A percentile compares a stretch with the other conserved stretches of the same genome.
Conservation (phyloP, 139 green algal genomes). For the Micromonas pusilla region DNA sequence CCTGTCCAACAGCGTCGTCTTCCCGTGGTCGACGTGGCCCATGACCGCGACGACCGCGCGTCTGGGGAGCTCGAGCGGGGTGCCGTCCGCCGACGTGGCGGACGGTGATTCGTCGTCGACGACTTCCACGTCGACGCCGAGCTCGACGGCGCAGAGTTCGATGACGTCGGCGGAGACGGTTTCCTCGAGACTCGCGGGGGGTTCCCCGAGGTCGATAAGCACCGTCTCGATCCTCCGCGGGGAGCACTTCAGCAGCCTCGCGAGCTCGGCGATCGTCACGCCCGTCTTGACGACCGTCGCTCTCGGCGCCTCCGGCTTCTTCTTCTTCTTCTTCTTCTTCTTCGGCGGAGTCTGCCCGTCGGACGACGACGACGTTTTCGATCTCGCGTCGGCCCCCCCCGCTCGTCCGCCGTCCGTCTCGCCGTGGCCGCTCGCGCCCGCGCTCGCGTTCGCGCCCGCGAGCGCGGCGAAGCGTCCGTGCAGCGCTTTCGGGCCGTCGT, state of each 20-base stretch:
- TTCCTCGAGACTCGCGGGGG: background rate
- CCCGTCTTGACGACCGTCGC: background rate
- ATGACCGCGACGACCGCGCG: slow-evolving; percentile 13
- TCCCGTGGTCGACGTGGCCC: slow-evolving; percentile 90
- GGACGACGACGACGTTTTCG: background rate
- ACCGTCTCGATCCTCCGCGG: background rate
- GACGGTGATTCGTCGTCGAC: background rate
- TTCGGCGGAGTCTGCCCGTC: no score
- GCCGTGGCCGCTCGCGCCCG: no score
- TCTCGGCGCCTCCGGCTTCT: background rate
- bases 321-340: background rate
- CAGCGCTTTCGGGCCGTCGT: background rate
- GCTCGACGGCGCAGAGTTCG: slow-evolving; percentile 18
- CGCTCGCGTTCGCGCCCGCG: no score
- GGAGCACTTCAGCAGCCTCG: background rate
- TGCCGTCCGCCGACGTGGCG: background rate
- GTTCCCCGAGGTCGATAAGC: slow-evolving; percentile 8
- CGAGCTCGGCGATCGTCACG: slow-evolving; percentile 12
- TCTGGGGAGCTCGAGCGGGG: background rate
- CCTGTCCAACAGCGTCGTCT: slow-evolving; percentile 84
- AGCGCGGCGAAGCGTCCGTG: background rate
- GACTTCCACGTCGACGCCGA: slow-evolving; percentile 5
- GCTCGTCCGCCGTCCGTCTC: background rate
- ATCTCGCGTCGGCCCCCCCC: background rate
- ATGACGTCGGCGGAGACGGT: background rate